phyloP scores from a whole-genome alignment of 1,284 basidiomycete genomes.

The Ceratobasidium theobromae region DNA sequence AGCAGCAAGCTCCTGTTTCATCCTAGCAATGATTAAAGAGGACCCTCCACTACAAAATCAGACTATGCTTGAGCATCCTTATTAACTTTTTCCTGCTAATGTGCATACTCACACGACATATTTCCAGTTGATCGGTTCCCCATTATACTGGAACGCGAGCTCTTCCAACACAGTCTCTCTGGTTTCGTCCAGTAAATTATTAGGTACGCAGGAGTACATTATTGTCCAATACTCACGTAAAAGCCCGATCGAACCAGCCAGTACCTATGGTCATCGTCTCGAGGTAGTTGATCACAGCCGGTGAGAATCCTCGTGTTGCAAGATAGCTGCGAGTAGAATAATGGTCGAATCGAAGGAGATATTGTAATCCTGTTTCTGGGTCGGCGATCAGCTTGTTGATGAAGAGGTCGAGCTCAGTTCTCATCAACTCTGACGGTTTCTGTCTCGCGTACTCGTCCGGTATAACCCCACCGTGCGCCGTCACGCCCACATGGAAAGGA shows the following conservation, averaged over 20 bases:
- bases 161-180: conserved; percentile 10
- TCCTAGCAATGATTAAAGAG: conserved; percentile 36
- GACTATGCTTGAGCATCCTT: background rate
- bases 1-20: too few relatives aligned
- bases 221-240: background rate
- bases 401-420: background rate
- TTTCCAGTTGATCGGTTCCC: background rate
- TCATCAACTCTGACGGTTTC: background rate
- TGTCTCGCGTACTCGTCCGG: background rate
- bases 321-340: conserved; percentile 6
- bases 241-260: conserved; percentile 9
- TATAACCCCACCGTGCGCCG: background rate
- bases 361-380: background rate
- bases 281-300: background rate
- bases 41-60: conserved; percentile 4
- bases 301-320: background rate
- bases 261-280: background rate
- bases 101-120: background rate
- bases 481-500: background rate
- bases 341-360: background rate
- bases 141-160: background rate
- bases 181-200: background rate
- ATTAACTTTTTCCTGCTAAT: background rate
- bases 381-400: background rate
- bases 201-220: background rate